phyloP scores from a whole-genome alignment of 148 eudicot species.

The Pouteria glomerata region DNA sequence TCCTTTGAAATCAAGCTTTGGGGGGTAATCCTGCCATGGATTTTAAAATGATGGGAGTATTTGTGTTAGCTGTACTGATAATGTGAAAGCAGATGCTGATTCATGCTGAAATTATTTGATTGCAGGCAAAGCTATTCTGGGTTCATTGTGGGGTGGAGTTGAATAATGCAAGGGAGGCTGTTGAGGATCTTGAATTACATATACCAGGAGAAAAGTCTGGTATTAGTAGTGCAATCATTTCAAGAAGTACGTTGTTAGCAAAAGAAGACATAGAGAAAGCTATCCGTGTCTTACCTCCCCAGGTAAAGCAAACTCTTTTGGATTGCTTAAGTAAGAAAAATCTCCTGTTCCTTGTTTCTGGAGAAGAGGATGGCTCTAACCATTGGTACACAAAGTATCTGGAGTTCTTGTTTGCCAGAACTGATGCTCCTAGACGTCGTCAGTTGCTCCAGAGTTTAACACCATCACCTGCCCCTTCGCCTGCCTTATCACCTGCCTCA shows the following conservation, averaged over 20 bases:
- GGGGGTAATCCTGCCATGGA: not conserved
- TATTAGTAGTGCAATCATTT: conserved; percentile 10
- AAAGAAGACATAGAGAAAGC: conserved; percentile 35
- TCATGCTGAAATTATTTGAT: conserved; percentile 13
- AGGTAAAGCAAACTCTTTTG: conserved; percentile 37
- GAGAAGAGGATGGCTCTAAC: conserved; percentile 35
- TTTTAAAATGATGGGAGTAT: not conserved
- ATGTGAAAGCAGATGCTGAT: not conserved
- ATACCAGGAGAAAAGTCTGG: conserved; percentile 17
- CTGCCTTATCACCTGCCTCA: conserved; percentile 22
- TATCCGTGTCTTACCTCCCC: conserved; percentile 36
- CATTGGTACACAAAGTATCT: conserved; percentile 43
- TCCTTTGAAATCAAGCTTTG: not conserved
- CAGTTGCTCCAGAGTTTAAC: conserved; percentile 23
- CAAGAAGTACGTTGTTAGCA: conserved; percentile 18
- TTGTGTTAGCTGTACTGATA: not conserved
- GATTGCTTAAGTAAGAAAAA: conserved; percentile 54
- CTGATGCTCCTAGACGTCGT: conserved; percentile 34
- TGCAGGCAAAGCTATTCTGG: conserved; percentile 67
- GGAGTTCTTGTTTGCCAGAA: conserved; percentile 23
- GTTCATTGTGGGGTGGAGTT: conserved; percentile 54
- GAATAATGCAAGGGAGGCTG: conserved; percentile 35
- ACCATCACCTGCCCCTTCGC: conserved; percentile 31
- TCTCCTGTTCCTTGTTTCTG: conserved; percentile 32
- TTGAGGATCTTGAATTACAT: conserved; percentile 38